Percentiles rank a stretch among this genome's conserved stretches.
Evolutionary conservation across 108 stramenopile species (phyloP).

Genomic region (Thalassiosira profunda): DNA sequence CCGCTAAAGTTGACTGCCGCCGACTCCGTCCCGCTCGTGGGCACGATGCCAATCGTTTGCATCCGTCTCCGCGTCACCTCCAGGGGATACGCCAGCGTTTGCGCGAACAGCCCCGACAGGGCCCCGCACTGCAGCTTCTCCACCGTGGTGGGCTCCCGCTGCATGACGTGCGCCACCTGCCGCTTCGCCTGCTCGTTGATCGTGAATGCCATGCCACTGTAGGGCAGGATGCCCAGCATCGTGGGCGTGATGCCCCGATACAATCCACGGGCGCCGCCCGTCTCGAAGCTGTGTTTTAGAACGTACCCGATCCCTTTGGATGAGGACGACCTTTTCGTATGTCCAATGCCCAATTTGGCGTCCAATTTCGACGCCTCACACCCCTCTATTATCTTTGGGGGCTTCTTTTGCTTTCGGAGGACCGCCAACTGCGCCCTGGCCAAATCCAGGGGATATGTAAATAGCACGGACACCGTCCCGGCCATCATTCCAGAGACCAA

Average conservation of each 20-base stretch:
- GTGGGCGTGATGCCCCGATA: slow-evolving; percentile 95
- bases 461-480: slow-evolving; percentile 85
- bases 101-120: slow-evolving; percentile 91
- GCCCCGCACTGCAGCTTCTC: slow-evolving; percentile 92
- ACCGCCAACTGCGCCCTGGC: slow-evolving; percentile 96
- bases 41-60: slow-evolving; percentile 95
- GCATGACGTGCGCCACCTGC: slow-evolving; percentile 62
- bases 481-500: slow-evolving; percentile 88
- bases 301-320: slow-evolving; percentile 27
- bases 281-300: slow-evolving; percentile 14
- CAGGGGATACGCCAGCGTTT: slow-evolving; percentile 93
- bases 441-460: slow-evolving; percentile 97
- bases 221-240: slow-evolving; percentile 95
- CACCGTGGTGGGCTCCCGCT: slow-evolving; percentile 83
- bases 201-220: slow-evolving; percentile 94
- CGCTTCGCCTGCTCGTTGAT: slow-evolving; percentile 95
- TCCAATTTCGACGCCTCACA: slow-evolving; percentile 19
- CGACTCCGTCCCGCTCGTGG: slow-evolving; percentile 71
- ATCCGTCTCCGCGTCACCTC: slow-evolving; percentile 96
- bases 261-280: slow-evolving; percentile 58
- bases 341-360: background rate
- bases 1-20: slow-evolving; percentile 63
- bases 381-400: slow-evolving; percentile 25
- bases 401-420: slow-evolving; percentile 51
- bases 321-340: background rate